phyloP scores from a whole-genome alignment of 176 grass and related monocot genomes.

The Elaeis guineensis region DNA sequence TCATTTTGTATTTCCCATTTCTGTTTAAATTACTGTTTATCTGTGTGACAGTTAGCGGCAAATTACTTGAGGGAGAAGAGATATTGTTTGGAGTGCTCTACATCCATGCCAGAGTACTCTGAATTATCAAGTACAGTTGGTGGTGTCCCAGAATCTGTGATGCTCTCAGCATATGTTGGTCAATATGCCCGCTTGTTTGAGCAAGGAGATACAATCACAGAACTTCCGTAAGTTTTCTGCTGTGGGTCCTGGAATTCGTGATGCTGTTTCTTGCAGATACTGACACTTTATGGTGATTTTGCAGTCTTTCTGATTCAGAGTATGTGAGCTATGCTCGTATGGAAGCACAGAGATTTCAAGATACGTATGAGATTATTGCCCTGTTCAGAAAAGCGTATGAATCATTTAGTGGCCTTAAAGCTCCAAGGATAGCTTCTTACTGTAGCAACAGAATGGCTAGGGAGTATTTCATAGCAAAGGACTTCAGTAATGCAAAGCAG shows the following conservation, averaged over 20 bases:
- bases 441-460: constrained; percentile 82
- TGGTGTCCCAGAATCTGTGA: constrained; percentile 69
- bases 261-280: constrained; percentile 24
- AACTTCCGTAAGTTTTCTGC: constrained; percentile 65
- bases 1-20: constrained; percentile 32
- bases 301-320: constrained; percentile 93
- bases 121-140: constrained; percentile 31
- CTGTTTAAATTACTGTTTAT: constrained; percentile 22
- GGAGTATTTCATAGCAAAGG: constrained; percentile 68
- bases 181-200: constrained; percentile 91
- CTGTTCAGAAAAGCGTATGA: constrained; percentile 96
- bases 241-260: constrained; percentile 6
- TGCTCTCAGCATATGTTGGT: constrained; percentile 76
- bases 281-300: constrained; percentile 26
- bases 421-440: constrained; percentile 56
- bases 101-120: constrained; percentile 28
- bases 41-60: constrained; percentile 53
- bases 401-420: constrained; percentile 66
- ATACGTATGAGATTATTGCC: constrained; percentile 95
- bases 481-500: constrained; percentile 67
- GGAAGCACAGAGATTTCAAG: constrained; percentile 95
- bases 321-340: constrained; percentile 72
- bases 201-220: constrained; percentile 70
- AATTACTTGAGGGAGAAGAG: constrained; percentile 94
- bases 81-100: constrained; percentile 49